Evolutionary conservation across 441 rosid species (phyloP).

Genomic region (Arabidopsis lyrata): DNA sequence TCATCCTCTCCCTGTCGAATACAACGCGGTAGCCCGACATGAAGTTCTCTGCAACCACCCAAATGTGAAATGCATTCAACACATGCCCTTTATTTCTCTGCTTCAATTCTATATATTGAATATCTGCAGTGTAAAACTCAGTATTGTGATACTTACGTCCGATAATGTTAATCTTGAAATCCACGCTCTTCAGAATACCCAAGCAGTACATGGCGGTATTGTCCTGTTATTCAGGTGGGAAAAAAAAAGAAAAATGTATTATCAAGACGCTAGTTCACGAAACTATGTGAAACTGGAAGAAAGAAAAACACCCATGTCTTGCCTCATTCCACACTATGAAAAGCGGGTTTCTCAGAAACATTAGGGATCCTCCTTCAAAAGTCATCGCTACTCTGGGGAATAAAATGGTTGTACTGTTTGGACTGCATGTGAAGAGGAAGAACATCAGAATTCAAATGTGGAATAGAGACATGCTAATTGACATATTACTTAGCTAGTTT

Average conservation of each 20-base stretch:
- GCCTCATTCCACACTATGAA: constrained; percentile 43
- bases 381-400: constrained; percentile 57
- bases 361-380: constrained; percentile 68
- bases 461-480: neutral
- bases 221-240: constrained; percentile 42
- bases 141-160: constrained; percentile 76
- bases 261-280: neutral
- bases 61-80: constrained; percentile 4
- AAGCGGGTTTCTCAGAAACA: constrained; percentile 48
- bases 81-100: neutral
- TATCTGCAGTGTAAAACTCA: neutral
- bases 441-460: constrained; percentile 25
- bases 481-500: constrained; percentile 26
- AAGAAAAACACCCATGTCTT: constrained; percentile 18
- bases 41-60: constrained; percentile 69
- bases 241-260: constrained; percentile 1
- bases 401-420: constrained; percentile 45
- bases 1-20: constrained; percentile 73
- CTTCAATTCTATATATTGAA: neutral
- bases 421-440: constrained; percentile 51
- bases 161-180: constrained; percentile 52
- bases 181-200: constrained; percentile 64
- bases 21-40: constrained; percentile 78
- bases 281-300: neutral
- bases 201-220: constrained; percentile 61